phyloP scores from a whole-genome alignment of 225 moss, liverwort and hornwort species.

The Asterella californica region DNA sequence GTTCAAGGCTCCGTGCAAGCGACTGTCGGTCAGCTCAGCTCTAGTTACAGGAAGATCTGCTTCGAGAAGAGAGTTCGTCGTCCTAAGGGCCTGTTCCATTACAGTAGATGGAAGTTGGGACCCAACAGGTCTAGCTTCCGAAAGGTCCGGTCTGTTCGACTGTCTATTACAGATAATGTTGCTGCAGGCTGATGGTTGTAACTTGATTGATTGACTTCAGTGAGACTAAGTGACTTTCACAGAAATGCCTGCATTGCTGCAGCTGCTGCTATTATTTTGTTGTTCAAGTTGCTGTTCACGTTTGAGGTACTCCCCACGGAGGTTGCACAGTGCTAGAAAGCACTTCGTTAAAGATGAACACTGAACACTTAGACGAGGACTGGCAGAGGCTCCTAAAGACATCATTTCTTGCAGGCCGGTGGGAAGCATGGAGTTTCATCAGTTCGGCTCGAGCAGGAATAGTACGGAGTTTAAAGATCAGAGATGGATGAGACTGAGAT shows the following conservation, averaged over 20 bases:
- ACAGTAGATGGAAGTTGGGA: background rate
- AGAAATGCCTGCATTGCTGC: background rate
- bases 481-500: background rate
- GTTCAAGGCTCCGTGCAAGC: constrained; percentile 7
- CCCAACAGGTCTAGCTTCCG: background rate
- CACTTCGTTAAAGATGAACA: background rate
- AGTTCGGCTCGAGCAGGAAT: background rate
- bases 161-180: background rate
- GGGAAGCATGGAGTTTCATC: constrained; percentile 4
- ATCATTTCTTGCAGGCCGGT: constrained; percentile 1
- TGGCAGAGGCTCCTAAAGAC: background rate
- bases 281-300: background rate
- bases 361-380: background rate
- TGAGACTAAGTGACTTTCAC: background rate
- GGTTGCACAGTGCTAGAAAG: background rate
- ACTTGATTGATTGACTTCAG: background rate
- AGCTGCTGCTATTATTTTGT: background rate
- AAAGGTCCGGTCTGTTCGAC: background rate
- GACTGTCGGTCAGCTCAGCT: background rate
- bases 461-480: background rate
- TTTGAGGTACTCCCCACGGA: background rate
- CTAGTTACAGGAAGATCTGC: too few species aligned
- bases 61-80: background rate
- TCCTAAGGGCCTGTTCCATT: background rate
- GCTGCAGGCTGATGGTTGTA: background rate